These are phyloP conservation scores for Gaultheria prostrata DNA, from an alignment of 148 eudicot species.

Conservation along the genomic window DNA sequence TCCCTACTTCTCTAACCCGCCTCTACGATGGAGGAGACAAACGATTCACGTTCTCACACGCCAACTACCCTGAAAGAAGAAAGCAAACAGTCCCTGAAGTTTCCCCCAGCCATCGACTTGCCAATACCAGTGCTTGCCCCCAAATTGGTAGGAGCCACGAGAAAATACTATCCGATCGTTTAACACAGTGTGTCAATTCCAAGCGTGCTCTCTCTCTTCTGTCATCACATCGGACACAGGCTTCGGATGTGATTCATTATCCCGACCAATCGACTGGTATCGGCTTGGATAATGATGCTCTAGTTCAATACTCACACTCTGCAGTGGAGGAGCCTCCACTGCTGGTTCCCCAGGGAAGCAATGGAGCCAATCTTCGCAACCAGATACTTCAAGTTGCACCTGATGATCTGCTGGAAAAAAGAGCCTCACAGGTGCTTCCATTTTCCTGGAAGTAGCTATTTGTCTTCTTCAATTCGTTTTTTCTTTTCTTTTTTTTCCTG, in stretches of 20 bases:
- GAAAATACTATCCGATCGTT: slow-evolving; percentile 17
- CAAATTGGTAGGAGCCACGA: slow-evolving; percentile 19
- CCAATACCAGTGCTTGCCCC: slow-evolving; percentile 15
- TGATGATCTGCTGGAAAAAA: slow-evolving; percentile 29
- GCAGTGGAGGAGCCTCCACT: background rate
- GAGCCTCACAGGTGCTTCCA: slow-evolving; percentile 36
- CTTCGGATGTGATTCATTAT: slow-evolving; percentile 10
- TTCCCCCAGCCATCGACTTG: slow-evolving; percentile 20
- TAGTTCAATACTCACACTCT: slow-evolving; percentile 17
- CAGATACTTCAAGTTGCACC: slow-evolving; percentile 28
- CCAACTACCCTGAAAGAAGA: slow-evolving; percentile 15
- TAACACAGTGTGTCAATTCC: slow-evolving; percentile 18
- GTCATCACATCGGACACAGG: slow-evolving; percentile 35
- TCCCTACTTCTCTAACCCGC: slow-evolving; percentile 4
- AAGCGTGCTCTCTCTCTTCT: slow-evolving; percentile 66
- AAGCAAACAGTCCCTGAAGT: slow-evolving; percentile 11
- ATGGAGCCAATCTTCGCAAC: slow-evolving; percentile 11
- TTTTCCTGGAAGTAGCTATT: slow-evolving; percentile 39
- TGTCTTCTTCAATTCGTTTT: background rate
- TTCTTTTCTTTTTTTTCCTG: background rate
- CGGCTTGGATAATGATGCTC: slow-evolving; percentile 18
- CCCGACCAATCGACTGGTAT: slow-evolving; percentile 8
- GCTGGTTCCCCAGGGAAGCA: background rate
- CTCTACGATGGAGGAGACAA: slow-evolving; percentile 19
- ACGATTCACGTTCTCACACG: slow-evolving; percentile 20